Conservation (phyloP, 2,329 filamentous ascomycete genomes). For the Periconia macrospinosa region DNA sequence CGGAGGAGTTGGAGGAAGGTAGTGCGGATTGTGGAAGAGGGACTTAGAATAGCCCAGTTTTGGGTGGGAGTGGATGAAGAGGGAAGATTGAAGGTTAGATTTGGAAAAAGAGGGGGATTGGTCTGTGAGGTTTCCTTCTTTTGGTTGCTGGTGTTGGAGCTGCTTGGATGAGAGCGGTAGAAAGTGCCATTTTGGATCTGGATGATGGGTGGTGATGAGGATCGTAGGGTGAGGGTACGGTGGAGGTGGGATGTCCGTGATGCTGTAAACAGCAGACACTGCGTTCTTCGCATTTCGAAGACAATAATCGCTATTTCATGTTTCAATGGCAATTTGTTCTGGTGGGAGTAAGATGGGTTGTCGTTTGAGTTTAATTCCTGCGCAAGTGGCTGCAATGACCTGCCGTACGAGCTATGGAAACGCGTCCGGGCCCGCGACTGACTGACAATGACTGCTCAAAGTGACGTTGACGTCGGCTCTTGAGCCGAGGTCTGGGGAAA, state of each 20-base stretch:
- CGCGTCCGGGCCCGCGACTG: conserved; percentile 22
- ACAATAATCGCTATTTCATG: conserved; percentile 1
- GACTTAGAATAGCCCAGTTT: conserved; percentile 84
- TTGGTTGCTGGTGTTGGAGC: conserved; percentile 19
- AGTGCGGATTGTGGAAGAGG: conserved; percentile 77
- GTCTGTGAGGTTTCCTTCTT: conserved; percentile 40
- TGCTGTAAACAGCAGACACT: conserved; percentile 28
- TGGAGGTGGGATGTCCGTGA: conserved; percentile 25
- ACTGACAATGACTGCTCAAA: background rate
- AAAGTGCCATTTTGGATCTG: conserved; percentile 70
- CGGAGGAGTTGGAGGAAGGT: conserved; percentile 78
- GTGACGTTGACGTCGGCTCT: conserved; percentile 16
- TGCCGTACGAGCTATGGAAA: conserved; percentile 19
- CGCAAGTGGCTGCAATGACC: conserved; percentile 8
- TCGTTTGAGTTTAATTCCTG: conserved; percentile 1
- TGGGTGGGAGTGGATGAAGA: conserved; percentile 55
- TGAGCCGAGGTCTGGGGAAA: conserved; percentile 25
- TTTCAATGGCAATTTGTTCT: conserved; percentile 1
- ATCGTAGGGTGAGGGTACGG: conserved; percentile 6
- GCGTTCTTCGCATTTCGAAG: conserved; percentile 36
- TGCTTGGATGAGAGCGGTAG: conserved; percentile 70
- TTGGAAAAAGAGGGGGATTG: conserved; percentile 74
- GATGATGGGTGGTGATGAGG: conserved; percentile 29
- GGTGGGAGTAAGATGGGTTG: conserved; percentile 1
- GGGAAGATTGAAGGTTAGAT: conserved; percentile 70